Percentiles rank a stretch among this genome's conserved stretches.
phyloP scores from a whole-genome alignment of 208 protist genomes.

The Leishmania amazonensis region DNA sequence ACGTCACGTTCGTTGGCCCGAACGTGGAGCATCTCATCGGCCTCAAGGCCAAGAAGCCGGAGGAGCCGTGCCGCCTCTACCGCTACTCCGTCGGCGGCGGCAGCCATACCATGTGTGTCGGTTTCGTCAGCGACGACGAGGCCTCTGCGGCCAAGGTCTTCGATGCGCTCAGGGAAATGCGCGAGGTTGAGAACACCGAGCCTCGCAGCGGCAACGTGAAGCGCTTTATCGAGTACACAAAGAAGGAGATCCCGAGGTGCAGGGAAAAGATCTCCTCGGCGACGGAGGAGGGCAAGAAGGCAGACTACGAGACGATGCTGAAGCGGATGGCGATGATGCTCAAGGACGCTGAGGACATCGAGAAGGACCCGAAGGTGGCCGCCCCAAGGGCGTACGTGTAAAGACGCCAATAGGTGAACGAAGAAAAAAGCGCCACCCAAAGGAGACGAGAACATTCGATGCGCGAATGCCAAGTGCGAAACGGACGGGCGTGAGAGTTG shows the following conservation, averaged over 20 bases:
- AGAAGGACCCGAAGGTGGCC: slow-evolving; percentile 43
- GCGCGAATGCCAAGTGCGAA: background rate
- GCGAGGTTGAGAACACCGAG: slow-evolving; percentile 53
- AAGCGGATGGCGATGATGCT: slow-evolving; percentile 81
- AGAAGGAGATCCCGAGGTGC: slow-evolving; percentile 57
- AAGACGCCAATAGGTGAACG: background rate
- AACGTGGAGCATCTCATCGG: slow-evolving; percentile 47
- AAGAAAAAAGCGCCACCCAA: background rate
- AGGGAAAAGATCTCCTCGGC: slow-evolving; percentile 43
- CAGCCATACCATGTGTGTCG: slow-evolving; percentile 46
- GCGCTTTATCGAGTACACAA: slow-evolving; percentile 76
- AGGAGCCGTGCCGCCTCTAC: slow-evolving; percentile 50
- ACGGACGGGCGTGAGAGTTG: background rate
- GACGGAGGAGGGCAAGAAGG: slow-evolving; percentile 44
- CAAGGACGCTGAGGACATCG: slow-evolving; percentile 68
- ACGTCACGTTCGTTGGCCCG: slow-evolving; percentile 50
- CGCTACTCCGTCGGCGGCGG: slow-evolving; percentile 76
- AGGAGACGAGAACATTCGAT: background rate
- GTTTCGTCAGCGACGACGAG: slow-evolving; percentile 41
- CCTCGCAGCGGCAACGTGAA: slow-evolving; percentile 83
- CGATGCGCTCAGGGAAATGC: slow-evolving; percentile 36
- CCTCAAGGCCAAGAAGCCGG: slow-evolving; percentile 54
- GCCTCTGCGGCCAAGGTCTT: slow-evolving; percentile 34
- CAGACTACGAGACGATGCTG: slow-evolving; percentile 39
- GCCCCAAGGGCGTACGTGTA: slow-evolving; percentile 55